Base-by-base conservation (phyloP, 805 yeast species). In the Helenozyma baotianmanensis region DNA sequence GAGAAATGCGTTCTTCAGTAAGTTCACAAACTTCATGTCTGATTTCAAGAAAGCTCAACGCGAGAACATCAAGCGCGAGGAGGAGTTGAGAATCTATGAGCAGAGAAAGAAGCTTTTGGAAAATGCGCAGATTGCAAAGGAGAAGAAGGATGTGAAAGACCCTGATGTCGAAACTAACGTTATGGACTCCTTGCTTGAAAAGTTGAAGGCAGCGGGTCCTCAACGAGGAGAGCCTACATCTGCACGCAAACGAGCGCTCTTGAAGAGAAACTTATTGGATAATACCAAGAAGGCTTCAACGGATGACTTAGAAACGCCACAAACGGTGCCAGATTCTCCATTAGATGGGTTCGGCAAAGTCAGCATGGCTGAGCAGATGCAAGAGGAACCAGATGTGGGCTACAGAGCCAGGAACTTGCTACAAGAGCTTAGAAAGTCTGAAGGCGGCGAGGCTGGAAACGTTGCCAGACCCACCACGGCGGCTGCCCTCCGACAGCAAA, bases 161-260 rank as follows among this genome's bases (percentile, higher is more conserved):
- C 69, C 60, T 13, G 68, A 63, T 18, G 74, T 66, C 9, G 78
- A 61, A 12, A 62, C 56, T 13, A 66, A 70, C 29, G 82, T 87
- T 25, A 87, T 92, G 83, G 98, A 92, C 55, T 76, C 82, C 22
- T 66, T 92, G 30, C 69, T 92, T 37, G 95, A 88, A 54, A 86
- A 83, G 51, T 72, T 92, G 50, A 82, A 88, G 51, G 88, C 89
- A 12, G 85, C 92, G 0, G 95, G 90, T 1, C 84, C 92, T 9
- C 61, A 78, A 4, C 77, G 78, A 40, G 78, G 85, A 5, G 92
- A 88, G 41, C 76, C 92, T 1, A 66, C 85, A 2, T 75, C 87
- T 3, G 94, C 95, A 0, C 69, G 95, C 48, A 77, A 86, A 48
- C 69, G 92, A 33, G 95, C 90, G 1, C 66, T 80, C 46, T 82